Evolutionary conservation across 306 rosid genomes (phyloP).

Genomic region (Boehmeria nivea): DNA sequence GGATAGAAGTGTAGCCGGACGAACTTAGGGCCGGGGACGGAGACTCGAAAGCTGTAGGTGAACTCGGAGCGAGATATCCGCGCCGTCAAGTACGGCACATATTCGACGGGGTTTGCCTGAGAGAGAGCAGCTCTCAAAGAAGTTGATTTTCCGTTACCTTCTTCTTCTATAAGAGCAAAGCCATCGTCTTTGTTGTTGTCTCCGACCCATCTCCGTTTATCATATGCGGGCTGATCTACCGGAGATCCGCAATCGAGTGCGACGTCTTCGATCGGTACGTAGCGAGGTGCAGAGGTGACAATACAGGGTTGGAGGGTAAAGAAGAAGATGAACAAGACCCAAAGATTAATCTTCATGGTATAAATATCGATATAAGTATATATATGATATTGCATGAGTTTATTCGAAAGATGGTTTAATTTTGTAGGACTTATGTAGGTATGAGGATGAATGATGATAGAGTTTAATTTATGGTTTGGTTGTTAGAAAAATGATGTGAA

Average conservation of each 20-base stretch:
- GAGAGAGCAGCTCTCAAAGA: background rate
- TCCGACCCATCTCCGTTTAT: conserved; percentile 9
- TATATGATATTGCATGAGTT: no score
- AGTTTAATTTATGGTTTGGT: no score
- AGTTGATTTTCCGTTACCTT: background rate
- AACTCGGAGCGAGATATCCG: conserved; percentile 28
- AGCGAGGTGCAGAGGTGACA: background rate
- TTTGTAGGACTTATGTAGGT: no score
- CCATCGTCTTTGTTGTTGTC: background rate
- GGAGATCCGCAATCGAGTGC: conserved; percentile 21
- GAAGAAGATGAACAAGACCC: background rate
- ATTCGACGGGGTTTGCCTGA: background rate
- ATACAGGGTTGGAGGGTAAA: no score
- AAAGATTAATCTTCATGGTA: background rate
- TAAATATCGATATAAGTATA: no score
- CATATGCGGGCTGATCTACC: background rate
- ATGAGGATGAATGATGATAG: no score
- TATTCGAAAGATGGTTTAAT: no score
- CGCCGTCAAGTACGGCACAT: conserved; percentile 5
- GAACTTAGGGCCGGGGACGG: conserved; percentile 40
- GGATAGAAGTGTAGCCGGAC: conserved; percentile 45
- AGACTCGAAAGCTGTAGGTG: conserved; percentile 39
- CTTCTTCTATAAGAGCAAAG: background rate
- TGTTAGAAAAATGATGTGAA: no score
- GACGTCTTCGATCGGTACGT: background rate